Conservation (phyloP, 139 green algal genomes). For the Spirogloea muscicola region DNA sequence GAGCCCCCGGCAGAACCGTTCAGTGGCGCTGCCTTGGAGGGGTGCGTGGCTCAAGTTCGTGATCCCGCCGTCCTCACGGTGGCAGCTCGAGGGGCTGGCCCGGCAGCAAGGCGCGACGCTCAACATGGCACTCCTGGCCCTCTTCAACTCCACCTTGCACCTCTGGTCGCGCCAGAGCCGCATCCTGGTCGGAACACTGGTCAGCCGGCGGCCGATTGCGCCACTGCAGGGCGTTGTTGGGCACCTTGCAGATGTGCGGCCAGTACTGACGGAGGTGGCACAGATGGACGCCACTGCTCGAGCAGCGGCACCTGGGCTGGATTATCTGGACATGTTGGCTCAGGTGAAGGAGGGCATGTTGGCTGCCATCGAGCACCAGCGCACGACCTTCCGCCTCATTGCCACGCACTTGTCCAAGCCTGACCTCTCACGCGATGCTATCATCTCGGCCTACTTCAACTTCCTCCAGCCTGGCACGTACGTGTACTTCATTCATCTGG, state of each 20-base stretch:
- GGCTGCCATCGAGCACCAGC: conserved; percentile 10
- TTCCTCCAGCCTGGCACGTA: conserved; percentile 16
- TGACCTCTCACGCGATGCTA: background rate
- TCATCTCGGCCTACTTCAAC: conserved; percentile 22
- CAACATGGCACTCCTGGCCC: conserved; percentile 10
- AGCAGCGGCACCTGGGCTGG: no score
- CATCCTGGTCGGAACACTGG: conserved; percentile 1
- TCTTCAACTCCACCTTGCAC: conserved; percentile 11
- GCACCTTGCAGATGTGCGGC: conserved; percentile 12
- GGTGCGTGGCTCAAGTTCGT: conserved; percentile 1
- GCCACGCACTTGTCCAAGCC: background rate
- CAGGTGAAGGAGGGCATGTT: conserved; percentile 11
- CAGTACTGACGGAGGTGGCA: no score
- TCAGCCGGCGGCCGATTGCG: conserved; percentile 4
- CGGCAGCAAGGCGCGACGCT: background rate
- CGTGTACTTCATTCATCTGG: no score
- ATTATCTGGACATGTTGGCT: no score
- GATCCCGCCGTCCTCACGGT: background rate
- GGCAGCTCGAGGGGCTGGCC: background rate
- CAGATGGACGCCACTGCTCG: no score
- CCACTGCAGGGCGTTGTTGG: conserved; percentile 15
- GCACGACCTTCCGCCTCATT: conserved; percentile 14
- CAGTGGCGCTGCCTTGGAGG: background rate
- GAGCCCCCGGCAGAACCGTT: background rate
- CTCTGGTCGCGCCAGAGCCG: conserved; percentile 21